A percentile compares a stretch with the other conserved stretches of the same genome.
Evolutionary conservation across 768 basidiomycete genomes (phyloP).

Genomic region (Trametes cinnabarina): DNA sequence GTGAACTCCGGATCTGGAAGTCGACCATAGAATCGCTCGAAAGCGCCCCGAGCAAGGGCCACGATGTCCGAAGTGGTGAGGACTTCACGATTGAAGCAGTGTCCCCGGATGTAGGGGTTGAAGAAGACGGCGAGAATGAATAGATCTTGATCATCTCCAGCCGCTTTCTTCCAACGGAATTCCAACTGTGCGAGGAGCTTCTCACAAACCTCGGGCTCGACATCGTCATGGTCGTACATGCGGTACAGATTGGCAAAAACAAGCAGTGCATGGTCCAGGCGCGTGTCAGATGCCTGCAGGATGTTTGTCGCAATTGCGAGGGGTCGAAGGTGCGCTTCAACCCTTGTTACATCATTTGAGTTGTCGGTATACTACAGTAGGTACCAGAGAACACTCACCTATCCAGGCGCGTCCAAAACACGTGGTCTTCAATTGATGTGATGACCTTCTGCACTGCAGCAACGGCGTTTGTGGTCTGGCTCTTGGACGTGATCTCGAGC

Average conservation of each 20-base stretch:
- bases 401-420: neutral
- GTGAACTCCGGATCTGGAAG: too few species aligned
- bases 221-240: slow-evolving; percentile 21
- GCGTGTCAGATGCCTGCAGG: slow-evolving; percentile 4
- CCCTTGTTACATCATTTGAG: neutral
- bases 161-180: slow-evolving; percentile 27
- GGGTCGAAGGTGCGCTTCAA: slow-evolving; percentile 11
- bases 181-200: slow-evolving; percentile 33
- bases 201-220: slow-evolving; percentile 11
- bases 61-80: too few species aligned
- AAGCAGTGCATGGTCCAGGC: slow-evolving; percentile 18
- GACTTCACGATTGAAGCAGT: too few species aligned
- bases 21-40: too few species aligned
- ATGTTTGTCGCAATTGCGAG: slow-evolving; percentile 21
- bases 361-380: neutral
- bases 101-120: too few species aligned
- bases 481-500: neutral
- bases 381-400: too few species aligned
- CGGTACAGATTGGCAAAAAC: slow-evolving; percentile 20
- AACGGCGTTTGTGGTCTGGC: slow-evolving; percentile 12
- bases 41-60: too few species aligned
- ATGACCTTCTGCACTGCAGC: neutral
- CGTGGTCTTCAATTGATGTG: neutral
- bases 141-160: slow-evolving; percentile 33
- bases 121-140: too few species aligned